Evolutionary conservation across 805 yeast genomes (phyloP).

Genomic region (Torulaspora gathmanii): DNA sequence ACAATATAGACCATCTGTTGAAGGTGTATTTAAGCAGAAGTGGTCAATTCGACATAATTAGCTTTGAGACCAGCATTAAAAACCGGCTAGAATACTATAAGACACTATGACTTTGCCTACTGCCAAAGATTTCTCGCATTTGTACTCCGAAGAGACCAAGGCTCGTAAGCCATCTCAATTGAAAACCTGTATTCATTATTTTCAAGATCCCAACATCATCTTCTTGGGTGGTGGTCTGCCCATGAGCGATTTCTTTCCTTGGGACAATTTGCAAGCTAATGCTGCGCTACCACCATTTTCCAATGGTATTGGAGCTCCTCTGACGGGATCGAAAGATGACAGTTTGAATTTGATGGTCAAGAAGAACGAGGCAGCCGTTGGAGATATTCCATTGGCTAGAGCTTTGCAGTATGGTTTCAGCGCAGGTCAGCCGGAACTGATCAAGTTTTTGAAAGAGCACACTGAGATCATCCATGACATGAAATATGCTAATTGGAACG

Average conservation of each 20-base stretch:
- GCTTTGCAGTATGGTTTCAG: conserved; percentile 92
- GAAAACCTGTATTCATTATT: conserved; percentile 79
- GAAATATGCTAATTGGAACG: conserved; percentile 65
- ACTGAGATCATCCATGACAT: conserved; percentile 47
- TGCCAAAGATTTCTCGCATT: conserved; percentile 71
- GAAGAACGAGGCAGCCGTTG: conserved; percentile 41
- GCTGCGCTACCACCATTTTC: conserved; percentile 77
- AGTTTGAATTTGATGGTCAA: conserved; percentile 21
- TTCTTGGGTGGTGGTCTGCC: conserved; percentile 97
- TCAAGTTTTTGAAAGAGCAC: conserved; percentile 70
- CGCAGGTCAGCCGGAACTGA: conserved; percentile 70
- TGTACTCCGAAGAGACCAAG: conserved; percentile 71
- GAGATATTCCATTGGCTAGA: conserved; percentile 69
- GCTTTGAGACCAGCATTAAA: neutral
- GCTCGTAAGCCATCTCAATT: conserved; percentile 74
- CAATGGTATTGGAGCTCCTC: conserved; percentile 69
- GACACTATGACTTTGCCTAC: conserved; percentile 32
- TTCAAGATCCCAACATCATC: conserved; percentile 65
- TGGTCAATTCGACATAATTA: neutral
- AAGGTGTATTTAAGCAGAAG: neutral
- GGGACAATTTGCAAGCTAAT: conserved; percentile 65
- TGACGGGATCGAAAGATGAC: conserved; percentile 32
- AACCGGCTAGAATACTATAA: neutral
- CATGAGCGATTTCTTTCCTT: conserved; percentile 85
- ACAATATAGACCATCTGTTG: neutral